phyloP scores from a whole-genome alignment of 371 early-diverging fungal species.

The Lichtheimia hyalospora region DNA sequence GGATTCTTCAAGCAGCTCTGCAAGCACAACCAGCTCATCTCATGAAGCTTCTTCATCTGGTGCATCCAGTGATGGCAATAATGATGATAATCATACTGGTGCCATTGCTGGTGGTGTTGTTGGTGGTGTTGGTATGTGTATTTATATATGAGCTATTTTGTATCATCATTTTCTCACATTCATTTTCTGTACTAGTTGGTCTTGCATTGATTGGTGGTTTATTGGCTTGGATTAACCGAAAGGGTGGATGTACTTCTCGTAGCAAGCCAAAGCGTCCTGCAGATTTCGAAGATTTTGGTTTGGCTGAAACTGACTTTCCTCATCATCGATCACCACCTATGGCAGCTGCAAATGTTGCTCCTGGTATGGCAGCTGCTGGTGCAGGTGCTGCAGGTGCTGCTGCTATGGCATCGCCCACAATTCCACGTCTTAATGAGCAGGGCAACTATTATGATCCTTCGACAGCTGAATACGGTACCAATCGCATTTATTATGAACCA shows the following conservation, averaged over 20 bases:
- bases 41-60: too few relatives aligned
- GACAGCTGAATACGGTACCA: slow-evolving; percentile 12
- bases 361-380: slow-evolving; percentile 8
- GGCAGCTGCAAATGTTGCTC: slow-evolving; percentile 13
- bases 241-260: slow-evolving; percentile 20
- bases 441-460: slow-evolving; percentile 35
- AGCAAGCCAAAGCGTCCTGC: slow-evolving; percentile 24
- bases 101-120: slow-evolving; percentile 40
- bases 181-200: slow-evolving; percentile 24
- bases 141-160: neutral
- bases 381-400: slow-evolving; percentile 9
- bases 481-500: slow-evolving; percentile 20
- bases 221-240: slow-evolving; percentile 28
- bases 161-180: neutral
- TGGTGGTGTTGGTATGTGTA: slow-evolving; percentile 39
- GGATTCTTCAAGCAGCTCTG: too few relatives aligned
- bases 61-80: neutral
- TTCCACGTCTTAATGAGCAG: slow-evolving; percentile 41
- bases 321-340: slow-evolving; percentile 32
- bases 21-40: too few relatives aligned
- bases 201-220: slow-evolving; percentile 45
- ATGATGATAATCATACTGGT: slow-evolving; percentile 20
- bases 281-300: slow-evolving; percentile 47
- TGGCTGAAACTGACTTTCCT: slow-evolving; percentile 43
- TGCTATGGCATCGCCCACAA: slow-evolving; percentile 27